Percentiles rank a stretch among this genome's conserved stretches.
Conservation (phyloP, 2,329 filamentous ascomycete species). For the Aspergillus awamori region DNA sequence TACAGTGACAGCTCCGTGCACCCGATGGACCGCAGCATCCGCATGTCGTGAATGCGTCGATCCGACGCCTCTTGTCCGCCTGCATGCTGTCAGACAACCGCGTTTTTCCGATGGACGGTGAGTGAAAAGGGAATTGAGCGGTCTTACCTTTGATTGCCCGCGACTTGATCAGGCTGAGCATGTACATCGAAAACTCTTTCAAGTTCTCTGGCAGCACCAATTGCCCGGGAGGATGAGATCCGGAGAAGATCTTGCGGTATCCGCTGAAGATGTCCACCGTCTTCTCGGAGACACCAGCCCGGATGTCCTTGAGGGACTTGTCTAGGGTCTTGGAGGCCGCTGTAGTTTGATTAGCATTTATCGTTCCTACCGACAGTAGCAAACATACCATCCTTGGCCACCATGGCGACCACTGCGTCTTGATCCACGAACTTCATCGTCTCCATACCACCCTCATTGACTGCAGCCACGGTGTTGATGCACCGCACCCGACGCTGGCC, state of each 20-base stretch:
- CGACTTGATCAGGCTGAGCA: slow-evolving; percentile 84
- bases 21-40: slow-evolving; percentile 86
- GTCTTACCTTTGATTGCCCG: slow-evolving; percentile 77
- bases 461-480: slow-evolving; percentile 88
- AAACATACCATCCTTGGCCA: slow-evolving; percentile 75
- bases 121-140: neutral
- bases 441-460: slow-evolving; percentile 81
- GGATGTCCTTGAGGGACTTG: slow-evolving; percentile 79
- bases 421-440: slow-evolving; percentile 92
- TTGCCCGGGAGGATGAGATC: slow-evolving; percentile 84
- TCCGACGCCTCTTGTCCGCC: slow-evolving; percentile 89
- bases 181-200: slow-evolving; percentile 97
- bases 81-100: slow-evolving; percentile 25
- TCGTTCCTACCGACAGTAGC: neutral
- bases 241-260: slow-evolving; percentile 90
- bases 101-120: neutral
- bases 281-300: slow-evolving; percentile 81
- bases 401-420: slow-evolving; percentile 83
- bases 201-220: slow-evolving; percentile 93
- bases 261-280: slow-evolving; percentile 88
- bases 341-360: slow-evolving; percentile 33
- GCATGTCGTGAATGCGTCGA: slow-evolving; percentile 85
- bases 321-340: slow-evolving; percentile 82
- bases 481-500: slow-evolving; percentile 90
- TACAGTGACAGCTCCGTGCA: slow-evolving; percentile 84